Base-by-base conservation (phyloP, 2,329 filamentous ascomycete species). In the Fusarium penzigii region DNA sequence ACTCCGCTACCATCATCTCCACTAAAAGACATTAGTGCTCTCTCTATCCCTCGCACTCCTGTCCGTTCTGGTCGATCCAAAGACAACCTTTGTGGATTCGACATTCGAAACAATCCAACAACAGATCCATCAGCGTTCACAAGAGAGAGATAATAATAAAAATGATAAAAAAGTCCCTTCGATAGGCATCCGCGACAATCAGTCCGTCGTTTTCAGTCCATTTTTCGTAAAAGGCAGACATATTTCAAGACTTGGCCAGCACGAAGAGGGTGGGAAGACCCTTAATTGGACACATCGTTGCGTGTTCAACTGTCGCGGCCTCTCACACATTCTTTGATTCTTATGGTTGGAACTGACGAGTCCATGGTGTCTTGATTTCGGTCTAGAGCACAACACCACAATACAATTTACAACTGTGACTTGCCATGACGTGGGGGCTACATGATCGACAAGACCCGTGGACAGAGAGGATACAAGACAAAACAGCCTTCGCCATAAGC, bases 401-500 rank as follows among this genome's bases (percentile, higher is more conserved):
- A 25, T 25, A 25, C 20, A 25, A 25, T 36, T 36, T 36, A 36
- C 32, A 36, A 14, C 20, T 25, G 20, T 25, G 20, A 25, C 20
- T 25, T 50, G 49, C 44, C 40, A 58, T 61, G 61, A 53, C 59
- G 62, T 60, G 49, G 51, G 47, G 48, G 52, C 51, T 48, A 42
- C 32, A 52, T 53, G 44, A 41, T 49, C 52, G 51, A 49, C 46
- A 29, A 38, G 49, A 29, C 43, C 56, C 45, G 56, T 52, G 39
- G 49, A 48, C 45, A 45, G 20, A 25, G 20, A 25, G 20, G 20
- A 25, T 25, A 59, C 56, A 54, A 51, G 46, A 59, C 61, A 54
- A 51, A 48, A 59, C 61, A 61, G 50, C 53, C 58, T 44, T 50
- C 49, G 49, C 53, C 62, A 60, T 66, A 54, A 68, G 64, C 67